These are phyloP conservation scores for Taphrina deformans DNA, from an alignment of 1,139 yeast species.

Conservation along the genomic window DNA sequence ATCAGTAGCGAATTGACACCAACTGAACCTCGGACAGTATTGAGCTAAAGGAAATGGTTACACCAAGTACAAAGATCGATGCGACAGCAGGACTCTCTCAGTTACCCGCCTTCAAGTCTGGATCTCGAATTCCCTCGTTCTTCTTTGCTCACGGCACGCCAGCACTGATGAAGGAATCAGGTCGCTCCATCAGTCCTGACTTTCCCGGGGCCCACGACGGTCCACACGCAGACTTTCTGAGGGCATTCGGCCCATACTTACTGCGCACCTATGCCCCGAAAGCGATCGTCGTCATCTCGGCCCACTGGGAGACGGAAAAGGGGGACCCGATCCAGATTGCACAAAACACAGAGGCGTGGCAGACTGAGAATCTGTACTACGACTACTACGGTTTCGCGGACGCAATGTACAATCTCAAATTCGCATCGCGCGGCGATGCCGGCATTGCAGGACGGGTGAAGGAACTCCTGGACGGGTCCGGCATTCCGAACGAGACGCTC, in stretches of 20 bases:
- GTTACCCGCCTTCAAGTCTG: not conserved
- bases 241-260: slow-evolving; percentile 38
- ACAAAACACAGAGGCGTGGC: slow-evolving; percentile 45
- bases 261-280: slow-evolving; percentile 54
- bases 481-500: slow-evolving; percentile 43
- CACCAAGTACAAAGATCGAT: not conserved
- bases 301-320: slow-evolving; percentile 67
- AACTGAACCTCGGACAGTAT: no score
- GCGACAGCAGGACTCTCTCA: not conserved
- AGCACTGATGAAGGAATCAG: slow-evolving; percentile 8
- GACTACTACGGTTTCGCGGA: slow-evolving; percentile 74
- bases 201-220: slow-evolving; percentile 20
- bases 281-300: slow-evolving; percentile 64
- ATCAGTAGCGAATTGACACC: no score
- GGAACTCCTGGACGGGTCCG: slow-evolving; percentile 50
- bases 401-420: slow-evolving; percentile 62
- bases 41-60: no score
- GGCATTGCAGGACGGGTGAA: slow-evolving; percentile 53
- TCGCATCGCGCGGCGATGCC: slow-evolving; percentile 53
- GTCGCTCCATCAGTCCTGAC: not conserved
- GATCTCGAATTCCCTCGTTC: slow-evolving; percentile 18
- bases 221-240: slow-evolving; percentile 15
- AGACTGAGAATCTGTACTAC: slow-evolving; percentile 54
- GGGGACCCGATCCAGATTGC: slow-evolving; percentile 52
- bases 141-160: slow-evolving; percentile 32